Evolutionary conservation across 2,329 filamentous ascomycete species (phyloP).

Genomic region (Lasiodiplodia hormozganensis): DNA sequence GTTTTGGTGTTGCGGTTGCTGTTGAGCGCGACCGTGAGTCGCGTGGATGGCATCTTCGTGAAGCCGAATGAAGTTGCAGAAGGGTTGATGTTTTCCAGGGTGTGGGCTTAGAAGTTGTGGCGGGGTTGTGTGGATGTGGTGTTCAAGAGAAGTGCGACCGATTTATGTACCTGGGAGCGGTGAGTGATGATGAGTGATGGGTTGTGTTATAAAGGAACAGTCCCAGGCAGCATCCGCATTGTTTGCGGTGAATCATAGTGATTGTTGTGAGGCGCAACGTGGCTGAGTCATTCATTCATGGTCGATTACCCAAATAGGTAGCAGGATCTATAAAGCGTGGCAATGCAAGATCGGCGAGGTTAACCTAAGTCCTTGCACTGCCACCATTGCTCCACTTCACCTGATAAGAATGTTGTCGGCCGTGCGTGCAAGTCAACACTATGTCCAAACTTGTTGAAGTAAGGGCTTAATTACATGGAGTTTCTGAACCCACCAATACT

Average conservation of each 20-base stretch:
- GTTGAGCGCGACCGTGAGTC: slow-evolving; percentile 43
- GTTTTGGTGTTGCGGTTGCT: slow-evolving; percentile 40
- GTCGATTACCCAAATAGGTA: not conserved
- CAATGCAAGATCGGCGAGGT: not conserved
- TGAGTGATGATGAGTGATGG: not conserved
- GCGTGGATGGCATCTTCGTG: slow-evolving; percentile 26
- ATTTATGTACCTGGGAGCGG: not conserved
- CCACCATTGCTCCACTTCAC: not conserved
- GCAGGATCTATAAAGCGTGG: not conserved
- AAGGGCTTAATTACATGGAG: too few relatives aligned
- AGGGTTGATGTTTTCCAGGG: not conserved
- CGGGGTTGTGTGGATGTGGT: not conserved
- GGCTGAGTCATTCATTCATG: not conserved
- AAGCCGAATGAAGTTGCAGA: not conserved
- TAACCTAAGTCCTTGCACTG: not conserved
- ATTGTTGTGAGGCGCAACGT: not conserved
- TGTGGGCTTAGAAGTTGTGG: not conserved
- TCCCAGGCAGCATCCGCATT: not conserved
- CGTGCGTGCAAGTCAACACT: too few relatives aligned
- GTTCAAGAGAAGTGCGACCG: not conserved
- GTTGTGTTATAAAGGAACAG: not conserved
- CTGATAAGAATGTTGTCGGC: not conserved
- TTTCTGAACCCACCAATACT: too few relatives aligned
- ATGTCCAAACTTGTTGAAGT: too few relatives aligned
- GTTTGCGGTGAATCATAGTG: not conserved